Conservation (phyloP, 2,329 filamentous ascomycete species). For the Bipolaris gigantea region DNA sequence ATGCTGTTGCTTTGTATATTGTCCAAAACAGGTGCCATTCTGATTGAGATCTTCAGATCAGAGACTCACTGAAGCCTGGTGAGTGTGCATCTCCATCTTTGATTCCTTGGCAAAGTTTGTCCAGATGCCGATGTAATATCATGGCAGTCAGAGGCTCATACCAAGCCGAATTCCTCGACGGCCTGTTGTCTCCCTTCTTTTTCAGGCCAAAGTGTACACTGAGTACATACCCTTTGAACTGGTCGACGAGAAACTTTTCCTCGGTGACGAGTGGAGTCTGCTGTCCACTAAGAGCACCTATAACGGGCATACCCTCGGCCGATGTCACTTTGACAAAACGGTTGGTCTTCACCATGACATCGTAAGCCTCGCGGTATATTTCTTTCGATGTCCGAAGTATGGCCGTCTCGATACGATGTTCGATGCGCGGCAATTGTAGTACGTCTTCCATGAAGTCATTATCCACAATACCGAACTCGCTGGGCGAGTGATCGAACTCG, state of each 20-base stretch:
- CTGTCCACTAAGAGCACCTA: neutral
- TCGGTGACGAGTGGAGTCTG: conserved; percentile 12
- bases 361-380: conserved; percentile 3
- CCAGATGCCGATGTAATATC: conserved; percentile 19
- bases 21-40: conserved; percentile 7
- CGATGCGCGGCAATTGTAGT: neutral
- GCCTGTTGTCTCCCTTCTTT: neutral
- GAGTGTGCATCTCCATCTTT: conserved; percentile 10
- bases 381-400: conserved; percentile 4
- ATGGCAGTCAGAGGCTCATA: conserved; percentile 6
- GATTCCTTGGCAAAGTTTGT: conserved; percentile 12
- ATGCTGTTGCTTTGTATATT: neutral
- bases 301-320: conserved; percentile 7
- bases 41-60: conserved; percentile 10
- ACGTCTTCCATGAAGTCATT: neutral
- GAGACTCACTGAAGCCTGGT: conserved; percentile 1
- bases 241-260: neutral
- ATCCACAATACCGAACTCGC: neutral
- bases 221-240: conserved; percentile 20
- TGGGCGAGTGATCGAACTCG: neutral
- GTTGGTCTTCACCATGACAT: conserved; percentile 21
- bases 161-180: neutral
- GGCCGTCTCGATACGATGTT: neutral
- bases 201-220: conserved; percentile 8
- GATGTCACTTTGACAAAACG: conserved; percentile 18